Percentiles rank a stretch among this genome's conserved stretches.
Conservation (phyloP, 225 moss, liverwort and hornwort species). For the Neckera pumila region DNA sequence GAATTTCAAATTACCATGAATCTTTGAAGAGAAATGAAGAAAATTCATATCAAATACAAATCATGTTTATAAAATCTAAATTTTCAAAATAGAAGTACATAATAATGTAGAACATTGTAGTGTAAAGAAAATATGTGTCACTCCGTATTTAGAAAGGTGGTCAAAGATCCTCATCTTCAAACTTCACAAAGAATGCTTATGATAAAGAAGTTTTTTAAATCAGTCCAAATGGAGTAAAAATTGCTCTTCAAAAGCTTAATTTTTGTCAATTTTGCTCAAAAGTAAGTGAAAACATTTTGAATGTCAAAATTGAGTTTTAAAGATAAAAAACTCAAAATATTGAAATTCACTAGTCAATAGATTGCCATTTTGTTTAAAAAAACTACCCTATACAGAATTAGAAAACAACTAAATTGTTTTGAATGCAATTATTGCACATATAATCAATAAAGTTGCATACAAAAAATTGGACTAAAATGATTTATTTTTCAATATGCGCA, state of each 20-base stretch:
- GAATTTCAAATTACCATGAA: not conserved
- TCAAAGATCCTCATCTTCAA: not conserved
- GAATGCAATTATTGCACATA: rapidly evolving
- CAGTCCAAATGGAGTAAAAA: rapidly evolving
- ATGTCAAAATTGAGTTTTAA: not conserved
- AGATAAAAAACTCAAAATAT: too few relatives aligned
- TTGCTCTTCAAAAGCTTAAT: not conserved
- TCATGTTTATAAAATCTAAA: not conserved
- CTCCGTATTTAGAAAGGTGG: not conserved
- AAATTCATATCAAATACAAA: not conserved
- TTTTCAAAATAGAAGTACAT: not conserved
- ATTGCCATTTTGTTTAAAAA: too few relatives aligned
- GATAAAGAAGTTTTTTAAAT: not conserved
- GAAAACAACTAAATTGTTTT: not conserved
- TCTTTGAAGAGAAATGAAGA: not conserved
- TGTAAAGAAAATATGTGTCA: not conserved
- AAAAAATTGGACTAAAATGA: not conserved
- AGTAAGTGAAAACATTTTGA: not conserved
- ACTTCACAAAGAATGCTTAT: not conserved
- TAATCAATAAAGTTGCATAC: not conserved
- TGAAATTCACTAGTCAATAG: too few relatives aligned
- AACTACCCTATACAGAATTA: rapidly evolving
- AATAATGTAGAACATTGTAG: not conserved
- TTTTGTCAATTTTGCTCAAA: not conserved
- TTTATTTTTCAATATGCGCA: not conserved